Evolutionary conservation across 495 filamentous ascomycete species (phyloP), one percentile per base, ranked within the genome.

Genomic region (Penicillium coffeae): DNA sequence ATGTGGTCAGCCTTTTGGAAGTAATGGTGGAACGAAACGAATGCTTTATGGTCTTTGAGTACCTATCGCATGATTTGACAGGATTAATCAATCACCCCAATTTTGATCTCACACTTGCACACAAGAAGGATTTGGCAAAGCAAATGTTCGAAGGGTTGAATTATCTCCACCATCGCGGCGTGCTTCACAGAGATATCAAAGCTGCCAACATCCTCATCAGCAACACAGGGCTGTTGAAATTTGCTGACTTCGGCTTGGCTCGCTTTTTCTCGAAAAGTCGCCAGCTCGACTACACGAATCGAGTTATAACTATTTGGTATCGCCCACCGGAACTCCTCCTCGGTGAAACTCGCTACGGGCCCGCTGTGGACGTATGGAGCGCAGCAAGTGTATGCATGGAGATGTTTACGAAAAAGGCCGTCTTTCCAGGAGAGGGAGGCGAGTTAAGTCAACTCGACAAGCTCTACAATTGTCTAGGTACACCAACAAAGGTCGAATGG

Each of bases 31-130:
- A 98, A 69, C 84, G 83, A 54, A 96, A 96, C 62, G 92, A 97
- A 64, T 99, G 94, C 67, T 97, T 93, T 70, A 99, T 99, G 94
- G 94, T 99, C 8, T 99, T 99, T 53, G 94, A 99, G 62, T 99
- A 99, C 62, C 81, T 96, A 21, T 92, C 92, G 14, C 94, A 99
- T 62, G 94, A 99, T 64, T 73, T 92, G 25, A 92, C 88, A 1
- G 86, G 86, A 15, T 69, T 89, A 13, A 84, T 98, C 50, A 97
- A 97, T 56, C 94, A 99, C 61, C 94, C 94, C 3, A 88, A 85
- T 6, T 97, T 94, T 65, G 85, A 86, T 38, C 81, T 99, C 12
- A 87, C 92, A 10, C 73, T 83, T 8, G 78, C 85, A 0, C 90
- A 96, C 55, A 96, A 95, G 65, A 99, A 99, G 65, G 84, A 97